A percentile compares a stretch with the other conserved stretches of the same genome.
Evolutionary conservation across 768 basidiomycete species (phyloP).

Genomic region (Boletus vinaceobasis): DNA sequence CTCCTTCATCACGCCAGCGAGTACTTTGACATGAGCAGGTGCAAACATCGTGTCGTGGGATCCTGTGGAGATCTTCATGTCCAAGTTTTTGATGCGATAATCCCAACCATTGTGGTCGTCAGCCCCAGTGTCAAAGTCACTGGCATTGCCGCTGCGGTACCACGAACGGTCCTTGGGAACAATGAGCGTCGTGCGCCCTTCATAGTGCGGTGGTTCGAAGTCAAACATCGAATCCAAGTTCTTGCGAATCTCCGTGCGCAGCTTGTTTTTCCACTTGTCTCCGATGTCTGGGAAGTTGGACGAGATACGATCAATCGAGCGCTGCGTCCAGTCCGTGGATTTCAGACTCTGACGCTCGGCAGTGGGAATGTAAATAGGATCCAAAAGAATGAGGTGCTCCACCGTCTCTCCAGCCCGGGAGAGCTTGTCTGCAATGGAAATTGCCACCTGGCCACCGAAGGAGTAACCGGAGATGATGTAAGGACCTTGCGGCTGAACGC

Average conservation of each 20-base stretch:
- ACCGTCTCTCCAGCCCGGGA: constrained; percentile 22
- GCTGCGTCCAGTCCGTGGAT: constrained; percentile 30
- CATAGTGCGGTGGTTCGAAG: constrained; percentile 27
- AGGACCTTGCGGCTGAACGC: constrained; percentile 25
- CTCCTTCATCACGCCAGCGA: constrained; percentile 24
- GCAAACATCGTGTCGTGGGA: constrained; percentile 33
- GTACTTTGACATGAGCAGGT: constrained; percentile 30
- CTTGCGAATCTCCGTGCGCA: constrained; percentile 30
- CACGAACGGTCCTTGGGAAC: constrained; percentile 33
- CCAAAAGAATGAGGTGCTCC: constrained; percentile 26
- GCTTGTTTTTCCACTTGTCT: constrained; percentile 30
- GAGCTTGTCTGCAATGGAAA: constrained; percentile 27
- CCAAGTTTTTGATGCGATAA: constrained; percentile 23
- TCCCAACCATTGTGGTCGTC: constrained; percentile 34
- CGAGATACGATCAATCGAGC: constrained; percentile 29
- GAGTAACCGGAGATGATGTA: constrained; percentile 28
- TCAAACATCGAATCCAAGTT: constrained; percentile 34
- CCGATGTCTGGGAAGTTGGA: constrained; percentile 33
- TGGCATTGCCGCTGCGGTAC: constrained; percentile 29
- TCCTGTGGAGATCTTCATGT: constrained; percentile 27
- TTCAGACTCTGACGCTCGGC: constrained; percentile 28
- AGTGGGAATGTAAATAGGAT: constrained; percentile 29
- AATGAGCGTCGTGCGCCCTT: constrained; percentile 22
- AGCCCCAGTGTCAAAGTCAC: constrained; percentile 28
- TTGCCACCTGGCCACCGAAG: constrained; percentile 29